Base-by-base conservation (phyloP, 2,329 filamentous ascomycete genomes). In the Stachybotrys elegans region DNA sequence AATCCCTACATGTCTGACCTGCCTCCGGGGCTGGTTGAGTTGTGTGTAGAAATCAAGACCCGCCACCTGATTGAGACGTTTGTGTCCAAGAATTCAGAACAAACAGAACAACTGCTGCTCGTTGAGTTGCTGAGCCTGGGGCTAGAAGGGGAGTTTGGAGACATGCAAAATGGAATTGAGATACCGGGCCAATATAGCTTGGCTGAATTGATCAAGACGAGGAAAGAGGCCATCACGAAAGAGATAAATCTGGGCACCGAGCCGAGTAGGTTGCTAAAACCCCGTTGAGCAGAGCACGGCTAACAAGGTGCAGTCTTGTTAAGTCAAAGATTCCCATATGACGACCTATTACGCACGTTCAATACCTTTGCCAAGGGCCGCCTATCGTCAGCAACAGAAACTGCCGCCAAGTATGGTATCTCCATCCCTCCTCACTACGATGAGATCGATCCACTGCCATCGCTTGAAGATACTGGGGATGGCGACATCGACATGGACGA, bases 61-160 rank as follows among this genome's bases (percentile, higher is more conserved):
- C 70, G 73, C 40, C 56, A 64, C 46, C 62, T 83, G 40, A 80
- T 86, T 46, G 66, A 74, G 37, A 69, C 71, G 11, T 65, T 84
- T 17, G 67, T 73, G 34, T 66, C 65, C 6, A 61, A 75, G 39
- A 66, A 71, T 1, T 76, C 74, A 43, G 74, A 71, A 14, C 63
- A 79, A 42, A 55, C 57, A 14, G 65, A 70, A 13, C 77, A 79
- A 13, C 75, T 79, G 14, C 65, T 74, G 16, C 58, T 84, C 14
- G 72, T 74, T 11, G 74, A 80, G 43, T 70, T 79, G 4, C 71
- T 88, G 27, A 69, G 75, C 6, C 66, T 73, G 8, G 69, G 84
- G 5, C 61, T 86, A 3, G 72, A 84, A 21, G 68, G 70, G 11
- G 64, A 66, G 36, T 52, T 76, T 38, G 67, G 58, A 11, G 53